Base-by-base conservation (phyloP, 176 grass and related monocot species). In the Carex kokanica region DNA sequence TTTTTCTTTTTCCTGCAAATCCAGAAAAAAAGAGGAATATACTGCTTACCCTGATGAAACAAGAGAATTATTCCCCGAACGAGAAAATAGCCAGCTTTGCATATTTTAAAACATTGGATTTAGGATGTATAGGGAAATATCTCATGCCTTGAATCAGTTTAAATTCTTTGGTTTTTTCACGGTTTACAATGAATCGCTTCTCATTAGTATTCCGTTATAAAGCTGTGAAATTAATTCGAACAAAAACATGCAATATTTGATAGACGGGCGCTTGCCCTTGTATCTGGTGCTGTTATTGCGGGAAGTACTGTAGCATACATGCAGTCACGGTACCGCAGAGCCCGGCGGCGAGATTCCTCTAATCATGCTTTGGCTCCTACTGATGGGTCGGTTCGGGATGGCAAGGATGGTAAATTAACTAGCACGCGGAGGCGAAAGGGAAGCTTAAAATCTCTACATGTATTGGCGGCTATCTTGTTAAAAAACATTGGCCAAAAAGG, bases 381-480 rank as follows among this genome's bases (percentile, higher is more conserved):
- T 57, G 56, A 81, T 36, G 83, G 90, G 8, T 84, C 8, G 61
- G 77, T 64, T 12, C 95, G 61, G 53, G 78, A 85, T 73, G 88
- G 83, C 36, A 20, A 38, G 8, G 79, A 80, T 61, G 72, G 79
- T 73, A 83, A 61, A 69, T 81, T 88, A 84, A 29, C 64, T 40
- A 85, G 52, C 17, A 78, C 53, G 18, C 88, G 69, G 21, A 83
- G 60, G 18, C 90, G 40, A 83, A 95, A 81, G 79, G 75, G 83
- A 49, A 66, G 88, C 60, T 83, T 95, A 3, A 95, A 87, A 83
- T 95, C 96, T 82, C n/a, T 99, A 40, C 93, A 95, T 83, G 83
- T 95, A 90, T 54, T 99, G 73, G 88, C 93, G 65, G 86, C 91
- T 83, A 99, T 95, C 79, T 83, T 99, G 49, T 89, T 93, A 36